Percentiles rank a stretch among this genome's conserved stretches.
Evolutionary conservation across 169 alveolate species (phyloP).

Genomic region (Eimeria maxima): DNA sequence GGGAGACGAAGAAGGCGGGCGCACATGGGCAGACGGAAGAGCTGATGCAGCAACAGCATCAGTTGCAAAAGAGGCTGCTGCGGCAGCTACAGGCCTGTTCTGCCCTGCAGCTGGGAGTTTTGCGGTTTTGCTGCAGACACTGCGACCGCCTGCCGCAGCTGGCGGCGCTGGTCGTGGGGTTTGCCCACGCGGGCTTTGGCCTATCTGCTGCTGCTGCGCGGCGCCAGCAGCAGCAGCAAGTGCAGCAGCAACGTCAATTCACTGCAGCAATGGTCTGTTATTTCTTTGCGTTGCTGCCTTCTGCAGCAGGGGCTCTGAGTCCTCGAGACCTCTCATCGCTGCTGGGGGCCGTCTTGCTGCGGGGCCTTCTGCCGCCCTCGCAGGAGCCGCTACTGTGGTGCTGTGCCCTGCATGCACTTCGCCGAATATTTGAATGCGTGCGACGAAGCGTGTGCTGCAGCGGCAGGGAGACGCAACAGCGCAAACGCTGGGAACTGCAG

Average conservation of each 20-base stretch:
- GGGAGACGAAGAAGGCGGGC: neutral
- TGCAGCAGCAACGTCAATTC: constrained; percentile 23
- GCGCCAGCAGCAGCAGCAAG: constrained; percentile 21
- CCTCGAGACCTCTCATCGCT: constrained; percentile 5
- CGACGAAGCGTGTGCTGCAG: constrained; percentile 32
- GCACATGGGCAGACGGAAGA: neutral
- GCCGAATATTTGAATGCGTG: constrained; percentile 25
- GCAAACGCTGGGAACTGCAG: constrained; percentile 71
- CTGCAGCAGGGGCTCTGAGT: constrained; percentile 45
- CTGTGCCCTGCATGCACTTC: constrained; percentile 14
- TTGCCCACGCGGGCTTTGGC: constrained; percentile 39
- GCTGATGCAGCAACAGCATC: neutral
- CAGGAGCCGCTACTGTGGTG: constrained; percentile 49
- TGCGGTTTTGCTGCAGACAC: constrained; percentile 53
- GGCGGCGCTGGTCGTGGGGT: constrained; percentile 35
- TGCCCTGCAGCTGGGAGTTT: constrained; percentile 5
- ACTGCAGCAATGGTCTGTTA: constrained; percentile 22
- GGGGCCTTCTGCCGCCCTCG: constrained; percentile 31
- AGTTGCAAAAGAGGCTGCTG: neutral
- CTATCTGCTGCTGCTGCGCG: neutral
- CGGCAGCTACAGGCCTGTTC: constrained; percentile 22
- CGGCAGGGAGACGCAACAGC: constrained; percentile 53
- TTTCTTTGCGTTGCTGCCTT: constrained; percentile 49
- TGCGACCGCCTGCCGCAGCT: constrained; percentile 66
- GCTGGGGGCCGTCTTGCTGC: constrained; percentile 9